These are phyloP conservation scores for Xerocomus amazonicus DNA, from an alignment of 1,284 basidiomycete genomes.

Conservation along the genomic window DNA sequence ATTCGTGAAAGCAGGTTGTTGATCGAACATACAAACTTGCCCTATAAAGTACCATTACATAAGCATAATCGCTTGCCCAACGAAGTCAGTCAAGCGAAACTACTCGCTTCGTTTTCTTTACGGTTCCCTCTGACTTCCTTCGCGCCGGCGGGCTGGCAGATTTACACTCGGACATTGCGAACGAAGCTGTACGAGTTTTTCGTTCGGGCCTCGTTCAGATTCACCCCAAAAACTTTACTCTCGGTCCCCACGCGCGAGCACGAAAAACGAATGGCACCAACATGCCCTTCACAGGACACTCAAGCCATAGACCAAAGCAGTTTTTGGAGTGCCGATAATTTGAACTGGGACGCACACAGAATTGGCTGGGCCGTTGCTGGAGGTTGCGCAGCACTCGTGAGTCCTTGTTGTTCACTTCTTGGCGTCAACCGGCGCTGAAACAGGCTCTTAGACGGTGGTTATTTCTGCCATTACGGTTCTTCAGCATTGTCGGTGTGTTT, in stretches of 20 bases:
- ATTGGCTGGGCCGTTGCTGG: slow-evolving; percentile 77
- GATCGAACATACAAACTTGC: not conserved
- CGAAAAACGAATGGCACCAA: slow-evolving; percentile 20
- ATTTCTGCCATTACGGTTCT: slow-evolving; percentile 54
- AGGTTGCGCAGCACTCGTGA: slow-evolving; percentile 54
- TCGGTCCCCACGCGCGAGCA: not conserved
- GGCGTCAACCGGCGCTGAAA: not conserved
- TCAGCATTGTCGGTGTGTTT: slow-evolving; percentile 57
- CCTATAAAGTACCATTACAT: slow-evolving; percentile 7
- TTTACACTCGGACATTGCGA: slow-evolving; percentile 4
- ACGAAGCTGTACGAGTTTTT: slow-evolving; percentile 9
- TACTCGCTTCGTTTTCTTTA: slow-evolving; percentile 1
- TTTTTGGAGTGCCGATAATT: slow-evolving; percentile 54
- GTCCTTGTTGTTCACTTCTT: slow-evolving; percentile 27
- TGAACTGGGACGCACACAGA: slow-evolving; percentile 60
- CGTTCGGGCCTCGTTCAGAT: not conserved
- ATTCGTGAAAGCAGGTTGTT: too few relatives aligned
- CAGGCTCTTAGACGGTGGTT: slow-evolving; percentile 49
- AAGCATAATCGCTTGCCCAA: not conserved
- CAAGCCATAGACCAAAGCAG: slow-evolving; percentile 49
- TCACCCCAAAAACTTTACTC: not conserved
- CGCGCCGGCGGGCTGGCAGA: slow-evolving; percentile 4
- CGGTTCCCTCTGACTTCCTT: not conserved
- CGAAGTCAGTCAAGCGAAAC: not conserved
- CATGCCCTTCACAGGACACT: slow-evolving; percentile 54